phyloP scores from a whole-genome alignment of 106 monocot species.

The Phalaenopsis equestris region DNA sequence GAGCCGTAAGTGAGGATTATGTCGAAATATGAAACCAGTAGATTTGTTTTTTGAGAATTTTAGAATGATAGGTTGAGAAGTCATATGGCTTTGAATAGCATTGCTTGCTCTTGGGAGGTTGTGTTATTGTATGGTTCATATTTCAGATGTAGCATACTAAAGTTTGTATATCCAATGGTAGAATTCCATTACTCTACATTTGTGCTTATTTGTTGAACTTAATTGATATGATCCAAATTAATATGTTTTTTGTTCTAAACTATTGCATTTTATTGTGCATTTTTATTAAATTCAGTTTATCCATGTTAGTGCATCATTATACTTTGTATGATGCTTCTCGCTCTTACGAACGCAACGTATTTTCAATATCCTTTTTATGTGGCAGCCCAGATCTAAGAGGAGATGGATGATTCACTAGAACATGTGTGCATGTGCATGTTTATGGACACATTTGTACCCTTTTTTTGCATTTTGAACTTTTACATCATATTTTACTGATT shows the following conservation, averaged over 20 bases:
- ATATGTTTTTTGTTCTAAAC: neutral
- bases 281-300: neutral
- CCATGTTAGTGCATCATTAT: neutral
- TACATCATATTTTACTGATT: neutral
- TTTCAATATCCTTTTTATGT: neutral
- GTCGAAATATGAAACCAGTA: neutral
- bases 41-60: neutral
- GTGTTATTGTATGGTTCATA: neutral
- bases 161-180: neutral
- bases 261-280: neutral
- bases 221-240: too few species aligned
- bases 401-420: neutral
- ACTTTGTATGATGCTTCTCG: neutral
- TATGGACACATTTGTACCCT: neutral
- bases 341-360: neutral
- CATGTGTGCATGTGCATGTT: neutral
- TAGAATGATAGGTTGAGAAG: neutral
- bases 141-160: neutral
- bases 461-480: neutral
- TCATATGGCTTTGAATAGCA: neutral
- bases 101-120: neutral
- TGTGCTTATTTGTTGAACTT: neutral
- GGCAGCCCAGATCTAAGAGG: neutral
- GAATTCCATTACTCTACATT: neutral
- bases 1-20: neutral